Percentiles rank a stretch among this genome's conserved stretches.
phyloP scores from a whole-genome alignment of 768 basidiomycete species.

The Boletus sensibilis region DNA sequence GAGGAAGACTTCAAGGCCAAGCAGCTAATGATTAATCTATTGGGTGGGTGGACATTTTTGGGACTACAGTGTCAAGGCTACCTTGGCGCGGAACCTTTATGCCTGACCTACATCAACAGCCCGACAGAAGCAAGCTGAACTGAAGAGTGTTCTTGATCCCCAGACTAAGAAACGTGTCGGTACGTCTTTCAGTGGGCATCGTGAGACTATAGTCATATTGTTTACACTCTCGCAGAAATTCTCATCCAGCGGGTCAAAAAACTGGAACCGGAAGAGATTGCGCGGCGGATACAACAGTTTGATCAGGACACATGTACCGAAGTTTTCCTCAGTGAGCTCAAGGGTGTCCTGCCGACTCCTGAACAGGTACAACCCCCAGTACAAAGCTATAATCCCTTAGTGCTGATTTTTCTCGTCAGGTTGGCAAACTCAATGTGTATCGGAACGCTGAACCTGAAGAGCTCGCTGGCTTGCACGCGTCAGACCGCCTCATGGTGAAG shows the following conservation, averaged over 20 bases:
- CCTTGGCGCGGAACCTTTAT: background rate
- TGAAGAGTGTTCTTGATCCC: constrained; percentile 87
- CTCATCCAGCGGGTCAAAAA: constrained; percentile 85
- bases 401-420: constrained; percentile 37
- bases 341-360: constrained; percentile 84
- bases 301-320: constrained; percentile 86
- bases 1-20: constrained; percentile 98
- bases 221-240: constrained; percentile 59
- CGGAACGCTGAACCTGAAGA: constrained; percentile 85
- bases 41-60: constrained; percentile 53
- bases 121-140: constrained; percentile 81
- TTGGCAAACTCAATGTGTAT: constrained; percentile 88
- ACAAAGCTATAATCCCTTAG: background rate
- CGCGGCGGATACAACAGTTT: constrained; percentile 78
- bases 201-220: background rate
- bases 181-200: constrained; percentile 40
- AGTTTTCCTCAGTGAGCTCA: constrained; percentile 84
- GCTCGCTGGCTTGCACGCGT: constrained; percentile 83
- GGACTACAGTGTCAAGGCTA: background rate
- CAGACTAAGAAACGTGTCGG: constrained; percentile 94
- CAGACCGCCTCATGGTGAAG: constrained; percentile 96
- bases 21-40: constrained; percentile 85
- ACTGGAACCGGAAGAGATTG: constrained; percentile 84
- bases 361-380: constrained; percentile 60
- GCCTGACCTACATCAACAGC: constrained; percentile 41